Evolutionary conservation across 257 asterid genomes (phyloP), one percentile per base, ranked within the genome.

Genomic region (Primulina huaijiensis): DNA sequence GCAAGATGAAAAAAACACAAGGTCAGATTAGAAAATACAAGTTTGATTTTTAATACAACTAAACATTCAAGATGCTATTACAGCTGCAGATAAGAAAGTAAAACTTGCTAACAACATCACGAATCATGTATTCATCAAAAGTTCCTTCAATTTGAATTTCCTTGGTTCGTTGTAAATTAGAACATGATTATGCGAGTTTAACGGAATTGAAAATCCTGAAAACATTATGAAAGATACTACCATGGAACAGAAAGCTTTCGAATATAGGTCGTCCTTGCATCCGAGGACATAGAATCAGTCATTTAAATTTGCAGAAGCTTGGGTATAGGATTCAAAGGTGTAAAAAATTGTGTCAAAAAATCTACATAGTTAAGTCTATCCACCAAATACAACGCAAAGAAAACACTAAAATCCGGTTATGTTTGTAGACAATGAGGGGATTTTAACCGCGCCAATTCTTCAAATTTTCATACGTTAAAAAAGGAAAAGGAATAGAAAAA

Each of bases 1-100:
- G 31, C 43, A 73, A 19, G 50, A 34, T 62, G 64, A 29, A 19
- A 23, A 69, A 68, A 61, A 68, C 62, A 67, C 46, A 17, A 29
- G 5, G 23, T n/a, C 65, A 72, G 31, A 72, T 64, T 30, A 62
- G 70, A 75, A 65, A 20, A 10, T 57, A 46, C 60, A 20, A 20
- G 64, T 56, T 62, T 35, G 46, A 10, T 30, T 20, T 64, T 59
- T 19, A 61, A 52, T 30, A 43, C 53, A 43, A 43, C 53, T 43
- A 43, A 43, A 43, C 53, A 43, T 2, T 5, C 53, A 43, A 6
- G n/a, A 14, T 11, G n/a, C 12, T 43, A 14, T 14, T 43, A 43
- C n/a, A 43, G 53, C 53, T 43, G 53, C 7, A 43, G 17, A 43
- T n/a, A 43, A 12, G 6, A 12, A 43, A 43, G 53, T 43, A 43